Evolutionary conservation across 768 basidiomycete genomes (phyloP).

Genomic region (Amanita pseudoporphyria): DNA sequence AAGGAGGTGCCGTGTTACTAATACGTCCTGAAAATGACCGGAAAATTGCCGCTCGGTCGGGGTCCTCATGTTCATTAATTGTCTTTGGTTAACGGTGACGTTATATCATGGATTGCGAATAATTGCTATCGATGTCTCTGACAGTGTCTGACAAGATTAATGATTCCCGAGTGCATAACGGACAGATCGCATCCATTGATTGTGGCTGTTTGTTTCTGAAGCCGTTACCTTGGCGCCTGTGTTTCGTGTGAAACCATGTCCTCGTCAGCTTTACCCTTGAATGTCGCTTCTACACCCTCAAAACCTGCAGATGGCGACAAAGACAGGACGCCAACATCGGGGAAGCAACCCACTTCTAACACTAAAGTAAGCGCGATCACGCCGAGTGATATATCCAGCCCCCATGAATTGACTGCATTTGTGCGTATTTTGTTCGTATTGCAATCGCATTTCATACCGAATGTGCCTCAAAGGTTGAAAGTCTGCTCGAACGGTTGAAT

Average conservation of each 20-base stretch:
- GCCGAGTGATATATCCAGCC: slow-evolving; percentile 73
- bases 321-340: slow-evolving; percentile 41
- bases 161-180: not conserved
- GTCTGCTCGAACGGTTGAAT: slow-evolving; percentile 81
- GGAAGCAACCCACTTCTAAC: slow-evolving; percentile 25
- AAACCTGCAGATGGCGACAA: slow-evolving; percentile 33
- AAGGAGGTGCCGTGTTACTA: not conserved
- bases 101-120: not conserved
- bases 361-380: slow-evolving; percentile 29
- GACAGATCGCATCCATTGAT: not conserved
- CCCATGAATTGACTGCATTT: slow-evolving; percentile 91
- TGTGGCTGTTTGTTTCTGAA: slow-evolving; percentile 12
- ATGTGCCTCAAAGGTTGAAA: slow-evolving; percentile 61
- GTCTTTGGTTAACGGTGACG: not conserved
- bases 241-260: slow-evolving; percentile 18
- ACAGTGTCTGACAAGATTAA: slow-evolving; percentile 1
- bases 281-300: slow-evolving; percentile 50
- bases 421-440: slow-evolving; percentile 37
- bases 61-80: not conserved
- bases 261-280: slow-evolving; percentile 58
- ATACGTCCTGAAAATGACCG: not conserved
- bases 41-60: not conserved
- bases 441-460: slow-evolving; percentile 5
- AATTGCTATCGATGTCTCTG: not conserved
- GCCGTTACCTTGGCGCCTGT: not conserved